Evolutionary conservation across 2,329 filamentous ascomycete species (phyloP), one percentile per base, ranked within the genome.

Genomic region (Cryoendolithus antarcticus): DNA sequence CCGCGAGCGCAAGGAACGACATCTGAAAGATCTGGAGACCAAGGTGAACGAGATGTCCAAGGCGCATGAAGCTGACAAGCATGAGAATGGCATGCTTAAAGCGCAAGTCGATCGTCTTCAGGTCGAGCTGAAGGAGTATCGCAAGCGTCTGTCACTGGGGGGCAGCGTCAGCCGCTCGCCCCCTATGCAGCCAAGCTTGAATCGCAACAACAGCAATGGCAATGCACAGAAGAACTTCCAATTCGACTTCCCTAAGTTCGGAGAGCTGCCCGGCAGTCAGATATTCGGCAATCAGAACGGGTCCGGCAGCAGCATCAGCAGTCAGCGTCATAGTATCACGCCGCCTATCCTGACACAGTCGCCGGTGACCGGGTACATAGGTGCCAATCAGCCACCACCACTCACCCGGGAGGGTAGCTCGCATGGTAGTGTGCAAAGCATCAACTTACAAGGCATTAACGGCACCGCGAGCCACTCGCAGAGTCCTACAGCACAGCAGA

Each of bases 171-270:
- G 55, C 41, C 61, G 64, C 11, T 70, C 71, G n/a, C 67, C 70
- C 9, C 62, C 70, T 30, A 58, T 60, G 4, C 49, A 57, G 24
- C 24, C 24, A 27, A 27, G 24, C 7, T 27, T 27, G 24, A 27
- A 27, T 8, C 42, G 59, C 60, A 38, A 34, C 27, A 66, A 80
- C 39, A 77, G 71, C 52, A 40, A 32, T 28, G 34, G 30, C 21
- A 32, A 29, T 9, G 32, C 21, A n/a, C 35, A 38, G 31, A 41
- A 82, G 35, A 50, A 55, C 57, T 96, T 96, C 57, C 80, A 89
- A 49, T 96, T 98, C 51, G 89, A 96, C 50, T 96, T 96, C 48
- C 89, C 91, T 48, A 88, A 83, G 57, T 96, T 98, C 54, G 91
- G 91, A 34, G 73, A 78, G 43, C 71, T 93, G 19, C 72, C 74